Evolutionary conservation across 2,329 filamentous ascomycete genomes (phyloP).

Genomic region (Niveomyces coronatus): DNA sequence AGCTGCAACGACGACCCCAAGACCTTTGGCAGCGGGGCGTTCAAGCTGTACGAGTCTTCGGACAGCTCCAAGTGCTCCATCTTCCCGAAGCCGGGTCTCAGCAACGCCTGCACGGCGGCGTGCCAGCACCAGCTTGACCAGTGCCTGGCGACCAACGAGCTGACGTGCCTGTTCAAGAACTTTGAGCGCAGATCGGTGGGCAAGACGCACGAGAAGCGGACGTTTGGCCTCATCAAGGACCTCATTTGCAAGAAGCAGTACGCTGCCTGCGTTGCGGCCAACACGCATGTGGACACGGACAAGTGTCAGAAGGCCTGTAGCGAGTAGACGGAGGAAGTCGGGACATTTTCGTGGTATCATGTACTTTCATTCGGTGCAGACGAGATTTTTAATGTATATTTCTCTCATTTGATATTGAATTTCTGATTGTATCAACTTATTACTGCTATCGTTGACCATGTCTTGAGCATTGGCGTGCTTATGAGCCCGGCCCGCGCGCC

Average conservation of each 20-base stretch:
- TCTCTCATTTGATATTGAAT: no score
- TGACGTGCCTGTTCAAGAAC: constrained; percentile 5
- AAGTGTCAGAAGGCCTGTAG: constrained; percentile 1
- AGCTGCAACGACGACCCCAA: constrained; percentile 5
- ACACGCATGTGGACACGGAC: background rate
- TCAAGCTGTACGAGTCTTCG: constrained; percentile 8
- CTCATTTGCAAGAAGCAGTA: constrained; percentile 9
- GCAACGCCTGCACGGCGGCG: constrained; percentile 8
- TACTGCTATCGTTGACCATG: no score
- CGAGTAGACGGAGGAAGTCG: no score
- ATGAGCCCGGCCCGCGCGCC: no score
- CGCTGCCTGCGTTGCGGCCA: constrained; percentile 6
- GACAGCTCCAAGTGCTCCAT: constrained; percentile 1
- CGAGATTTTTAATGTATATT: no score
- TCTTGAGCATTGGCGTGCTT: no score
- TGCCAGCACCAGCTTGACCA: constrained; percentile 8
- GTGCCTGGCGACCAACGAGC: background rate
- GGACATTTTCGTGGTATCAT: no score
- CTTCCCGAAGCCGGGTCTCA: constrained; percentile 2
- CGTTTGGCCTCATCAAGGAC: constrained; percentile 4
- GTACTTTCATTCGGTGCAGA: no score
- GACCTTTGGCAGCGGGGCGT: background rate
- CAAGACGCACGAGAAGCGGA: constrained; percentile 6
- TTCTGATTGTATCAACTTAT: no score
- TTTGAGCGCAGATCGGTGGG: background rate